phyloP scores from a whole-genome alignment of 768 basidiomycete genomes.

The Russula earlei region DNA sequence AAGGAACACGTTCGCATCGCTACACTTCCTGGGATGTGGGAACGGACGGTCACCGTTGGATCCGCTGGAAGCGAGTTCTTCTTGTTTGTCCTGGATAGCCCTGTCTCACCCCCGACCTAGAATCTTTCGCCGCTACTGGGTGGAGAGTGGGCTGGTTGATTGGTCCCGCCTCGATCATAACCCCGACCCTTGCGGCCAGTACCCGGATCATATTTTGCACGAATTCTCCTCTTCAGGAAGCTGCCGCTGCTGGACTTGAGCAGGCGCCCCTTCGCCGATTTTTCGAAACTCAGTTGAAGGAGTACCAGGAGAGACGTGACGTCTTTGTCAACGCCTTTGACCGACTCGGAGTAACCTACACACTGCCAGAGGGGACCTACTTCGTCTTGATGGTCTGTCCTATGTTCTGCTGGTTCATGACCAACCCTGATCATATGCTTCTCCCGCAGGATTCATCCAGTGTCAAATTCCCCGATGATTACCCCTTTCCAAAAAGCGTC shows the following conservation, averaged over 20 bases:
- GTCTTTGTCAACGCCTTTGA: conserved; percentile 79
- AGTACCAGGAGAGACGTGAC: conserved; percentile 73
- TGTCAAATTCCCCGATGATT: conserved; percentile 75
- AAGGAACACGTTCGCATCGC: conserved; percentile 90
- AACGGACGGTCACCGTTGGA: conserved; percentile 90
- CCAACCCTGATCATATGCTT: neutral
- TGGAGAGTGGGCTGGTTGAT: conserved; percentile 98
- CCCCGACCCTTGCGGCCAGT: conserved; percentile 79
- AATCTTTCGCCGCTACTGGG: conserved; percentile 93
- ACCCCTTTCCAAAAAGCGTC: conserved; percentile 68
- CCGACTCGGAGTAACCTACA: conserved; percentile 72
- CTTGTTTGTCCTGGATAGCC: neutral
- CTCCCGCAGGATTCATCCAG: conserved; percentile 59
- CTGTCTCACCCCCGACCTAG: conserved; percentile 31
- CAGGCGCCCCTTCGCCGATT: conserved; percentile 61
- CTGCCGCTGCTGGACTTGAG: conserved; percentile 83
- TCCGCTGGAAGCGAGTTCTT: conserved; percentile 76
- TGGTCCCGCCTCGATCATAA: conserved; percentile 72
- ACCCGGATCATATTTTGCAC: conserved; percentile 94
- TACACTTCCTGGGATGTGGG: conserved; percentile 96
- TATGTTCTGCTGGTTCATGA: neutral
- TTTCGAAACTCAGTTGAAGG: conserved; percentile 63
- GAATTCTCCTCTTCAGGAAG: conserved; percentile 93
- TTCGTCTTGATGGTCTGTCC: conserved; percentile 71
- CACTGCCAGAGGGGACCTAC: conserved; percentile 83